These are phyloP conservation scores for Pseudotsuga menziesii DNA, from an alignment of 75 land plant genomes.

Conservation along the genomic window DNA sequence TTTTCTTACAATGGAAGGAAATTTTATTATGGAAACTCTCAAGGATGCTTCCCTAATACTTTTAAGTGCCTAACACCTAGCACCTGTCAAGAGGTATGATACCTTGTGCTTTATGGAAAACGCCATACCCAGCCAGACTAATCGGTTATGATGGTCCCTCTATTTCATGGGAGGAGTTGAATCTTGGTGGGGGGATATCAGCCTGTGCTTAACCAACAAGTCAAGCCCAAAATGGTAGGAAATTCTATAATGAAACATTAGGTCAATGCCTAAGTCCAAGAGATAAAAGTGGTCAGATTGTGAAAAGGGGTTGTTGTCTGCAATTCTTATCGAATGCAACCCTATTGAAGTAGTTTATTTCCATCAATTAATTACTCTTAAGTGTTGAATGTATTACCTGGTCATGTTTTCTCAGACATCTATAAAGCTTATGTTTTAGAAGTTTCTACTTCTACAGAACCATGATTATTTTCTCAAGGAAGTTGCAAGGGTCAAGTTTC, in stretches of 20 bases:
- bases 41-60: too few relatives aligned
- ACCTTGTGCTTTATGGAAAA: too few relatives aligned
- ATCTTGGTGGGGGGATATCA: too few relatives aligned
- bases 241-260: not conserved
- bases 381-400: not conserved
- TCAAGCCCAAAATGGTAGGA: too few relatives aligned
- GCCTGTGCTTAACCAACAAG: too few relatives aligned
- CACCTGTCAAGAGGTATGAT: too few relatives aligned
- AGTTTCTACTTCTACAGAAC: not conserved
- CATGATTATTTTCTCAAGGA: not conserved
- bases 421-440: not conserved
- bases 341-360: not conserved
- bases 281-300: not conserved
- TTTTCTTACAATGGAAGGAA: too few relatives aligned
- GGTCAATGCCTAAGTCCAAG: not conserved
- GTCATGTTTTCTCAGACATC: not conserved
- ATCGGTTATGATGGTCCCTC: too few relatives aligned
- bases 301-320: not conserved
- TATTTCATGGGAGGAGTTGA: too few relatives aligned
- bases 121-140: too few relatives aligned
- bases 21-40: too few relatives aligned
- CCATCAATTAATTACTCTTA: not conserved
- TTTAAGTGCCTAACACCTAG: too few relatives aligned
- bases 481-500: not conserved
- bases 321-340: not conserved